Conservation (phyloP, 768 basidiomycete species). For the Trametes elegans region DNA sequence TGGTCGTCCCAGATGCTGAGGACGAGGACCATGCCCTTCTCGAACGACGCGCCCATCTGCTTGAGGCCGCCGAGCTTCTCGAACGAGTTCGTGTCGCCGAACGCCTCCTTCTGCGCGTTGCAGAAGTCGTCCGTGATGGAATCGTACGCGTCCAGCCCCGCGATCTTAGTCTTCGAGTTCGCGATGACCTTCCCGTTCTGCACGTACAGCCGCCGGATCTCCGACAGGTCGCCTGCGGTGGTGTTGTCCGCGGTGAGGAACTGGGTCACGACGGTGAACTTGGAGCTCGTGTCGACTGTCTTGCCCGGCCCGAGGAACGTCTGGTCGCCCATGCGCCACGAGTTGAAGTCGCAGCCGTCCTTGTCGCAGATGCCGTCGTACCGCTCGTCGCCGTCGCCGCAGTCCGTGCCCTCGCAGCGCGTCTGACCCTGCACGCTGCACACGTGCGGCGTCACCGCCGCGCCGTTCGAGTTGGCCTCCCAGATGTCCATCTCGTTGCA, state of each 20-base stretch:
- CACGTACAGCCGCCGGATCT: conserved; percentile 55
- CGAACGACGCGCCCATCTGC: conserved; percentile 34
- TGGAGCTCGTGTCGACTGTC: conserved; percentile 49
- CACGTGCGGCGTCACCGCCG: conserved; percentile 30
- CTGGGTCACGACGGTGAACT: conserved; percentile 59
- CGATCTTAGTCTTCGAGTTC: conserved; percentile 48
- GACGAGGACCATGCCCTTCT: conserved; percentile 46
- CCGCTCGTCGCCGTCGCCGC: conserved; percentile 33
- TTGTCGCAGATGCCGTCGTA: conserved; percentile 49
- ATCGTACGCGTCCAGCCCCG: conserved; percentile 41
- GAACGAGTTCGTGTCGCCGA: conserved; percentile 46
- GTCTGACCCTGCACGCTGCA: conserved; percentile 42
- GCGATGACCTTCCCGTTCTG: conserved; percentile 51
- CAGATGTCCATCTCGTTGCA: conserved; percentile 37
- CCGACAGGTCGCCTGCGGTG: conserved; percentile 44
- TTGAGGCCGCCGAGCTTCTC: conserved; percentile 40
- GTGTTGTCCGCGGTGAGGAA: conserved; percentile 49
- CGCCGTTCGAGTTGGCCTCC: conserved; percentile 33
- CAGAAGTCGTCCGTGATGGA: conserved; percentile 52
- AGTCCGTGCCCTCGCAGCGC: conserved; percentile 43
- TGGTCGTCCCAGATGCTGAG: conserved; percentile 56
- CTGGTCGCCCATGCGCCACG: conserved; percentile 50
- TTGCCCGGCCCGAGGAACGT: conserved; percentile 47
- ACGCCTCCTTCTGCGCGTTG: conserved; percentile 42
- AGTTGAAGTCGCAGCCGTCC: conserved; percentile 64